A percentile compares a stretch with the other conserved stretches of the same genome.
phyloP scores from a whole-genome alignment of 1,284 basidiomycete genomes.

The Sanguinoderma infundibulare region DNA sequence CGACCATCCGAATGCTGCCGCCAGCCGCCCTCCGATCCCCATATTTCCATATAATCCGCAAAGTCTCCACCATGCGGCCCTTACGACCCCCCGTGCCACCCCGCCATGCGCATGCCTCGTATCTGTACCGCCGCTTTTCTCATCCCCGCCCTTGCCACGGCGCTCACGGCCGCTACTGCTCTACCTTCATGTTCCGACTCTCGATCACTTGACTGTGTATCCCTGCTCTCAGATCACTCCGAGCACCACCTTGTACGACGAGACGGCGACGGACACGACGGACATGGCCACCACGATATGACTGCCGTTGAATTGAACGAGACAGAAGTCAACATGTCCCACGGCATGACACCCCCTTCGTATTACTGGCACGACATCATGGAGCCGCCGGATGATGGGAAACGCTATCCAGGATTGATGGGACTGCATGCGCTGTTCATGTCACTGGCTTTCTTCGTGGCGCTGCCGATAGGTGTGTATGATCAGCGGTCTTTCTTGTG shows the following conservation, averaged over 20 bases:
- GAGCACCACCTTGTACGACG: slow-evolving; percentile 26
- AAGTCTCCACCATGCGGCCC: slow-evolving; percentile 4
- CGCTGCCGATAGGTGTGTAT: slow-evolving; percentile 69
- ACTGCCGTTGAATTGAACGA: slow-evolving; percentile 74
- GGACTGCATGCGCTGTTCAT: slow-evolving; percentile 69
- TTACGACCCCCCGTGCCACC: slow-evolving; percentile 21
- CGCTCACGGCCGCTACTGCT: slow-evolving; percentile 30
- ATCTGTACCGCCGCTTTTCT: slow-evolving; percentile 37
- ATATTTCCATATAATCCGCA: slow-evolving; percentile 19
- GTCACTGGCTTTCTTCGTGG: slow-evolving; percentile 75
- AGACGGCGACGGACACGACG: slow-evolving; percentile 41
- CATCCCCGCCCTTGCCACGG: slow-evolving; percentile 35
- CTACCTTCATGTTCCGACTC: slow-evolving; percentile 11
- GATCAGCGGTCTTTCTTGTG: slow-evolving; percentile 24
- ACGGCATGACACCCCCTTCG: slow-evolving; percentile 72
- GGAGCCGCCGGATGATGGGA: slow-evolving; percentile 45
- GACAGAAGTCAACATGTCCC: slow-evolving; percentile 64
- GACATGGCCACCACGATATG: slow-evolving; percentile 42
- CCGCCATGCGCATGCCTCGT: slow-evolving; percentile 36
- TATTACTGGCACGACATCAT: slow-evolving; percentile 81
- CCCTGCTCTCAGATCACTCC: slow-evolving; percentile 8
- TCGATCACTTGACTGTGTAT: slow-evolving; percentile 18
- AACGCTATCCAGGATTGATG: slow-evolving; percentile 68
- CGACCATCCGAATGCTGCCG: slow-evolving; percentile 31
- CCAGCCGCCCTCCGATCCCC: slow-evolving; percentile 14